Conservation (phyloP, 352 stramenopile genomes). For the Phytophthora agathidicida region DNA sequence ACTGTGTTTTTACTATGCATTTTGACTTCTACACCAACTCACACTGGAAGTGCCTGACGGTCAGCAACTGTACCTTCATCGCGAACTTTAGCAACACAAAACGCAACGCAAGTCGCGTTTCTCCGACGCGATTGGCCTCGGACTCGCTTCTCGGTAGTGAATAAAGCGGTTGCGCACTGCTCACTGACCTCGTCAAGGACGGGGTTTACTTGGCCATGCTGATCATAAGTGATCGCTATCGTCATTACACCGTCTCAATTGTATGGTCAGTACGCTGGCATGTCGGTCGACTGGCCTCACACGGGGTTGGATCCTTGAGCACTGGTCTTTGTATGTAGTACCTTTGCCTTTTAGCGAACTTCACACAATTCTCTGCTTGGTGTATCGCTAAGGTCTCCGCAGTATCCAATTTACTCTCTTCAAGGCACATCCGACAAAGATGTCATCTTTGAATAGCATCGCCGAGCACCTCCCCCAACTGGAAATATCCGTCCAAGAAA, state of each 20-base stretch:
- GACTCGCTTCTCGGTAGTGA: neutral
- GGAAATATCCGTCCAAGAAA: conserved; percentile 17
- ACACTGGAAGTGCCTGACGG: neutral
- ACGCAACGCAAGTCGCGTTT: neutral
- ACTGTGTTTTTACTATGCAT: neutral
- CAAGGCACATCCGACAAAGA: conserved; percentile 6
- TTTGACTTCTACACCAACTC: neutral
- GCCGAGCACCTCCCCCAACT: conserved; percentile 6
- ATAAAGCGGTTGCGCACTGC: conserved; percentile 5
- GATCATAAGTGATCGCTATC: neutral
- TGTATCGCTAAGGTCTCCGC: neutral
- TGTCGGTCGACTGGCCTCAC: conserved; percentile 5
- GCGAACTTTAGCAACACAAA: neutral
- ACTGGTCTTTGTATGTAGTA: neutral
- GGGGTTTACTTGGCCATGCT: neutral
- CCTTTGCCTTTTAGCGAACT: conserved; percentile 22
- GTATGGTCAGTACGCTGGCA: conserved; percentile 15
- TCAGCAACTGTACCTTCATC: no score
- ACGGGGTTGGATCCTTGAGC: no score
- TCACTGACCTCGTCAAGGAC: conserved; percentile 6
- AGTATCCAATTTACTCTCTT: conserved; percentile 28
- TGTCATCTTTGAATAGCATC: conserved; percentile 19
- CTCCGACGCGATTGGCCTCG: conserved; percentile 4
- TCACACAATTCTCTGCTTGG: neutral
- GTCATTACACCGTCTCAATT: neutral